phyloP scores from a whole-genome alignment of 495 filamentous ascomycete genomes.

The Penicillium riverlandense region DNA sequence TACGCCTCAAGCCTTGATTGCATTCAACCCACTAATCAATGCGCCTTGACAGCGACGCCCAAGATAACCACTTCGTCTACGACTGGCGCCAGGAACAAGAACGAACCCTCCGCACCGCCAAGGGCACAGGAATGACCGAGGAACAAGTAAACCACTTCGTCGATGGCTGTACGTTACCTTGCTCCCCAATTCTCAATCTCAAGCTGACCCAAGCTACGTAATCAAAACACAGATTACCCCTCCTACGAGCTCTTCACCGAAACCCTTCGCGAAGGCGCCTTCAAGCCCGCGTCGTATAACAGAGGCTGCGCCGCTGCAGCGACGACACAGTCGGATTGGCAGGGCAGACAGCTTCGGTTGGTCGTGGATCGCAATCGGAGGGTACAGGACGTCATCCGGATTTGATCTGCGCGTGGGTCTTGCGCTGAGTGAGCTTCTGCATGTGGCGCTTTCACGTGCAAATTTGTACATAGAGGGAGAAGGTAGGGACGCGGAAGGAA shows the following conservation, averaged over 20 bases:
- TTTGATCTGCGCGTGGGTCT: conserved; percentile 25
- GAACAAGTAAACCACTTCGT: conserved; percentile 60
- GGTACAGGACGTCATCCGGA: conserved; percentile 49
- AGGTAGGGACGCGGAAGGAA: too few species aligned
- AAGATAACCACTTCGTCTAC: conserved; percentile 71
- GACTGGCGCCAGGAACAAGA: conserved; percentile 85
- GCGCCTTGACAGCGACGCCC: conserved; percentile 56
- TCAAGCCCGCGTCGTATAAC: conserved; percentile 28
- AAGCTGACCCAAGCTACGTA: too few species aligned
- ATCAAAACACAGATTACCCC: conserved; percentile 44
- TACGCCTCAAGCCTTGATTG: not conserved
- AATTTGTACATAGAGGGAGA: too few species aligned
- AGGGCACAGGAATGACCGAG: conserved; percentile 71
- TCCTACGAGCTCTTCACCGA: conserved; percentile 70
- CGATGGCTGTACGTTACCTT: conserved; percentile 49
- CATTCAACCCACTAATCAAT: not conserved
- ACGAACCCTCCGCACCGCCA: conserved; percentile 52
- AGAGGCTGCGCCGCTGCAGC: not conserved
- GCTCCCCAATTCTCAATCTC: too few species aligned
- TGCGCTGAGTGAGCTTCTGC: not conserved
- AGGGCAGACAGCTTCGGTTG: conserved; percentile 57
- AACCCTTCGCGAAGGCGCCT: conserved; percentile 55
- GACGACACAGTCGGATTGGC: conserved; percentile 27
- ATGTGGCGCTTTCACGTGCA: too few species aligned
- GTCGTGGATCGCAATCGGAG: conserved; percentile 61